Base-by-base conservation (phyloP, 208 protist genomes). In the Naegleria fowleri region DNA sequence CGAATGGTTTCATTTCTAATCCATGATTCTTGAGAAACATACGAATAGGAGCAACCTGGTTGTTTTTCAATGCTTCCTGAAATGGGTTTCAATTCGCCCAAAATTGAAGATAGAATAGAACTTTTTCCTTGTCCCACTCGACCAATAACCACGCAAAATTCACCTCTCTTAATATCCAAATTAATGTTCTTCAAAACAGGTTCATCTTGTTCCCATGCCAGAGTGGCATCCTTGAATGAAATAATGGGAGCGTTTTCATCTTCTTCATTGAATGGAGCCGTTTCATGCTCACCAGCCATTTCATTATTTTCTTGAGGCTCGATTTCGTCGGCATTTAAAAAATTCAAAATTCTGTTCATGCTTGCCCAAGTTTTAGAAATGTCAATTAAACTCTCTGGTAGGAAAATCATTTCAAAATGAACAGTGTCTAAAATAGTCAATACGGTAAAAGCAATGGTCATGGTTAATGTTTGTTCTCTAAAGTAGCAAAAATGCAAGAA, bases 71-170 rank as follows among this genome's bases (percentile, higher is more conserved):
- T n/a, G 7, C 22, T 40, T n/a, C 33, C 36, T 52, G 41, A 13
- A 41, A 33, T 51, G 2, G 13, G 22, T 41, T 79, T 33, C 38
- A 90, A 51, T 90, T 90, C 92, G 19, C 90, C 92, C 22, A 93
- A 48, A 16, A 93, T 58, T 22, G 92, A 55, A 41, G 75, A 67
- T 5, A 89, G 67, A 36, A 92, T 43, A 11, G 90, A 88, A 5
- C 19, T 38, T 88, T 92, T 92, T 29, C 90, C 90, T 86, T 93
- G 94, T 0, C 96, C 96, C 0, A 96, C 97, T 86, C 94, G 92
- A 36, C 96, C 96, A 86, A 97, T 94, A 16, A 97, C 92, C 41
- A 93, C 94, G 38, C 97, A 93, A 91, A 94, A 92, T 33, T 88
- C 36, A 19, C 87, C 87, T 5, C 19, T 79, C 19, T 90, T 67